Base-by-base conservation (phyloP, 78 protist species). In the Guillardia theta region DNA sequence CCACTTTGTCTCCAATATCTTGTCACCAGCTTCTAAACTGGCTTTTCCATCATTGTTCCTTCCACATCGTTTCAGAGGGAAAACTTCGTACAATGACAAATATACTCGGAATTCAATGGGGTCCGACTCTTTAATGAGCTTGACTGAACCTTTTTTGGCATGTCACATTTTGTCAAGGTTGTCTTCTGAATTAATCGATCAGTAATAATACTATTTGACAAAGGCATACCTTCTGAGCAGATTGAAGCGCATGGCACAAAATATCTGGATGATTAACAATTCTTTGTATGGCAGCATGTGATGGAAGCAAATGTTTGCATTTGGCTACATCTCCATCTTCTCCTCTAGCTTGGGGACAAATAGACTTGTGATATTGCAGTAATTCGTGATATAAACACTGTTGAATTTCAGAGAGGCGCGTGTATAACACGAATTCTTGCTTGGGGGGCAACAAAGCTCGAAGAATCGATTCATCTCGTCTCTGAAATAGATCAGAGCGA, bases 361-460 rank as follows among this genome's bases (percentile, higher is more conserved):
- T 18, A 27, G 19, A 45, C 48, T 18, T 36, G 8, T 78, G 90
- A 43, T 43, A 30, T 10, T 46, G 12, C 30, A 87, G 54, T n/a
- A 87, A 27, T 15, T 30, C 10, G 30, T 41, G 39, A 10, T 87
- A 87, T 44, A 87, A 41, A 6, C 3, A 8, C 0, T 48, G 54
- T 64, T 87, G 92, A 0, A 5, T 6, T 24, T 19, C 37, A 0
- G 45, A 30, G 22, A 12, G 0, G 3, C 92, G 92, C 54, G 48
- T n/a, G 64, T 30, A 48, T 30, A 87, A 4, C 2, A 22, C 30
- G 24, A 48, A 24, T 27, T 87, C 92, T 46, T 87, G 47, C 92
- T 48, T 87, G 10, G 92, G 92, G 10, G 92, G 92, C 64, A 87
- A 64, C 54, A 45, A 8, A 9, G 92, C 45, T 24, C 90, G 90